phyloP scores from a whole-genome alignment of 495 filamentous ascomycete genomes.

The Xylaria longipes region DNA sequence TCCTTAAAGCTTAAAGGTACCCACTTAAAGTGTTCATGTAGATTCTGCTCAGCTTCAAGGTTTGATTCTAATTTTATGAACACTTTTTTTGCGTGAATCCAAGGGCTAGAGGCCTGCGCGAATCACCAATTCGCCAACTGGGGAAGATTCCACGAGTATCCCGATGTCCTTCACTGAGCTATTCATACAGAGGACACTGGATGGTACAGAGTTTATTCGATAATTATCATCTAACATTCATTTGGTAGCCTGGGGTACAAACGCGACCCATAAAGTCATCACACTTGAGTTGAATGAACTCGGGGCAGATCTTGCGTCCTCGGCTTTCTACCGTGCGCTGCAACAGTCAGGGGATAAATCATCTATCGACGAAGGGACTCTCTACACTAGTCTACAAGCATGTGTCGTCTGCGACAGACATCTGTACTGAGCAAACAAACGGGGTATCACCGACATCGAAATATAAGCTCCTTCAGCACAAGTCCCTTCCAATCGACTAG shows the following conservation, averaged over 20 bases:
- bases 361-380: neutral
- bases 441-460: constrained; percentile 23
- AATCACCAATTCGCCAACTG: neutral
- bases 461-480: constrained; percentile 16
- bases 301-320: neutral
- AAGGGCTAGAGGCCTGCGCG: neutral
- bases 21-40: constrained; percentile 3
- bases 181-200: neutral
- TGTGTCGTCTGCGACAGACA: constrained; percentile 3
- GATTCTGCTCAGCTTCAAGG: no score
- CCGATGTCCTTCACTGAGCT: neutral
- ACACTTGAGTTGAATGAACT: neutral
- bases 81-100: neutral
- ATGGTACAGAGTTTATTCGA: neutral
- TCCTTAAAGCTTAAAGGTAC: neutral
- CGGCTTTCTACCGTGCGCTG: neutral
- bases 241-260: neutral
- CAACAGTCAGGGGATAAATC: neutral
- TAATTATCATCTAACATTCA: neutral
- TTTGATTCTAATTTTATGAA: neutral
- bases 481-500: neutral
- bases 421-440: constrained; percentile 10
- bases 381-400: constrained; percentile 2
- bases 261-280: neutral
- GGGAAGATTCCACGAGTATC: neutral